Evolutionary conservation across 257 asterid species (phyloP).

Genomic region (Scutellaria minor): DNA sequence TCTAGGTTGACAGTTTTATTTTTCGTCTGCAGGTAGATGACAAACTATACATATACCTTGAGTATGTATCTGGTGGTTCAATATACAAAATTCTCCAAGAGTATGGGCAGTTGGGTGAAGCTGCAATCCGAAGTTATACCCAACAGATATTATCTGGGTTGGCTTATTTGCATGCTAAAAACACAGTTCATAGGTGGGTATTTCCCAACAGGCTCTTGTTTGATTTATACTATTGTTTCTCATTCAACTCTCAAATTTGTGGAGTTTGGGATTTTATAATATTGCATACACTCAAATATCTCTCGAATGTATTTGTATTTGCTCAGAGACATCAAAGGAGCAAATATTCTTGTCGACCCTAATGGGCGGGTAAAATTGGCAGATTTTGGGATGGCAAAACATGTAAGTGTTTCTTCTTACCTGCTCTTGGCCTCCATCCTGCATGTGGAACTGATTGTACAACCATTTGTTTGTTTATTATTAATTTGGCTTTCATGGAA

Average conservation of each 20-base stretch:
- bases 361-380: constrained; percentile 72
- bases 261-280: constrained; percentile 10
- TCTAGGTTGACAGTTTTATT: constrained; percentile 20
- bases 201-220: constrained; percentile 20
- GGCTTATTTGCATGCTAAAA: constrained; percentile 65
- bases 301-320: constrained; percentile 30
- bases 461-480: constrained; percentile 12
- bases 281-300: neutral
- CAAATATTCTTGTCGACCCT: constrained; percentile 72
- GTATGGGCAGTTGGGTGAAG: constrained; percentile 70
- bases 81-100: constrained; percentile 66
- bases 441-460: constrained; percentile 5
- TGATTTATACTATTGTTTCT: constrained; percentile 17
- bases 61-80: constrained; percentile 76
- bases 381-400: constrained; percentile 82
- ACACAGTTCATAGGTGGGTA: constrained; percentile 63
- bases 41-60: constrained; percentile 66
- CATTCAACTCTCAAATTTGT: constrained; percentile 12
- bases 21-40: constrained; percentile 51
- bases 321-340: constrained; percentile 73
- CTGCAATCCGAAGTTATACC: constrained; percentile 58
- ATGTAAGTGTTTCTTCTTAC: constrained; percentile 44
- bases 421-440: constrained; percentile 22
- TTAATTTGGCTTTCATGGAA: neutral
- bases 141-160: constrained; percentile 68